Evolutionary conservation across 345 rosid genomes (phyloP), one percentile per base, ranked within the genome.

Genomic region (Melaleuca alternifolia): DNA sequence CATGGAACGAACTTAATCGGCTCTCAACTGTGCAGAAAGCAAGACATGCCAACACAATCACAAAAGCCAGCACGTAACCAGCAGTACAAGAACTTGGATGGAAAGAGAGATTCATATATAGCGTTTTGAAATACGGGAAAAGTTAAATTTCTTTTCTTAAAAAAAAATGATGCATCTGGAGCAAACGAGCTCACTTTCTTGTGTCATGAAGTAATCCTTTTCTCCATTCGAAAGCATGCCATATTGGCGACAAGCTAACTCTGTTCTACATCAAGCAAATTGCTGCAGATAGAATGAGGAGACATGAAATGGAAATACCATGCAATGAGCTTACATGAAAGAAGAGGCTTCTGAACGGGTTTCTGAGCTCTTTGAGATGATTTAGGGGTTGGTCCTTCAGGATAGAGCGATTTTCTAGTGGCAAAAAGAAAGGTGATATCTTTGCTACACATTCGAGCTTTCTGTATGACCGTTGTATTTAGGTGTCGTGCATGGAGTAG

Each of bases 371-470:
- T 71, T 18, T 1, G 48, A 71, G 48, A 7, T 18, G 18, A 10
- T 1, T 0, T 5, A 26, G 48, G 48, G 26, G 9, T 48, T 71
- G 48, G 81, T 18, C 20, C 81, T 37, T 37, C 48, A 71, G 48
- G 1, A 0, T 37, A 41, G 11, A 71, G 81, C 48, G 48, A 5
- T 71, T 4, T 37, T 71, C 81, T 9, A 1, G 81, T 71, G 48
- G 48, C 13, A 48, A 37, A 71, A 37, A 9, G 26, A 71, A 5
- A 24, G 0, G 48, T 71, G 48, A 18, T 41, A 5, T 37, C 5
- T 2, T 0, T 5, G 26, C 7, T 2, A 20, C 21, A 2, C 13
- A 9, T 5, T 10, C 0, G 7, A 71, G 81, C 81, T 71, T 33
- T 2, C 48, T 18, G 4, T 0, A 10, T 10, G 48, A 37, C 81